A percentile compares a stretch with the other conserved stretches of the same genome.
These are phyloP conservation scores for Carex scoparia DNA, from an alignment of 176 grass and related monocot genomes.

Conservation along the genomic window DNA sequence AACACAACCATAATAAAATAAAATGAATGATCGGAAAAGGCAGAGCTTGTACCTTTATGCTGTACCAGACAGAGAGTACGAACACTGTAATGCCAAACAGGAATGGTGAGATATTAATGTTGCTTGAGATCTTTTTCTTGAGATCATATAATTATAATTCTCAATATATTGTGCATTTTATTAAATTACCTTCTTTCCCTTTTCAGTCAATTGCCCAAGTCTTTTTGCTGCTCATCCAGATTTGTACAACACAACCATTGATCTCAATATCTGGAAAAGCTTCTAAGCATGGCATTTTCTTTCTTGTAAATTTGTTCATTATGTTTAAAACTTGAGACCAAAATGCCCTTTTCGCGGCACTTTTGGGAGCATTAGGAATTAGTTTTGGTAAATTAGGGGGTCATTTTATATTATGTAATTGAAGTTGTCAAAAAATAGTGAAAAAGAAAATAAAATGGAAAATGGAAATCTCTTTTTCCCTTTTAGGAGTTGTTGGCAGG, in stretches of 20 bases:
- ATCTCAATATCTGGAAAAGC: background rate
- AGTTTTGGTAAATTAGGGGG: background rate
- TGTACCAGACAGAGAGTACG: background rate
- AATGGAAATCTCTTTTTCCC: background rate
- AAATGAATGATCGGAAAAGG: background rate
- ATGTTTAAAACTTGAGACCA: constrained; percentile 2
- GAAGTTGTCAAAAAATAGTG: background rate
- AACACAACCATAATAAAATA: background rate
- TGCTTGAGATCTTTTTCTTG: background rate
- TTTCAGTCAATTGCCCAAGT: background rate
- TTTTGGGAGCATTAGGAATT: constrained; percentile 15
- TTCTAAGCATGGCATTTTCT: background rate
- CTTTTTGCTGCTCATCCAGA: background rate
- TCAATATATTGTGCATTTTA: background rate
- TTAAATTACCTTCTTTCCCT: background rate
- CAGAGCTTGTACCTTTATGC: background rate
- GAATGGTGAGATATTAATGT: background rate
- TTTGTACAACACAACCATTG: constrained; percentile 10
- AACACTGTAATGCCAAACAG: background rate
- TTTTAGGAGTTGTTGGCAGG: background rate
- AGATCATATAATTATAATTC: background rate
- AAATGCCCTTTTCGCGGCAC: background rate
- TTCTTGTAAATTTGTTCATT: constrained; percentile 19
- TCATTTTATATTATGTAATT: constrained; percentile 12
- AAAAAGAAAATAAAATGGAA: background rate